Percentiles rank a stretch among this genome's conserved stretches.
These are phyloP conservation scores for Lactarius indigo DNA, from an alignment of 768 basidiomycete genomes.

Conservation along the genomic window DNA sequence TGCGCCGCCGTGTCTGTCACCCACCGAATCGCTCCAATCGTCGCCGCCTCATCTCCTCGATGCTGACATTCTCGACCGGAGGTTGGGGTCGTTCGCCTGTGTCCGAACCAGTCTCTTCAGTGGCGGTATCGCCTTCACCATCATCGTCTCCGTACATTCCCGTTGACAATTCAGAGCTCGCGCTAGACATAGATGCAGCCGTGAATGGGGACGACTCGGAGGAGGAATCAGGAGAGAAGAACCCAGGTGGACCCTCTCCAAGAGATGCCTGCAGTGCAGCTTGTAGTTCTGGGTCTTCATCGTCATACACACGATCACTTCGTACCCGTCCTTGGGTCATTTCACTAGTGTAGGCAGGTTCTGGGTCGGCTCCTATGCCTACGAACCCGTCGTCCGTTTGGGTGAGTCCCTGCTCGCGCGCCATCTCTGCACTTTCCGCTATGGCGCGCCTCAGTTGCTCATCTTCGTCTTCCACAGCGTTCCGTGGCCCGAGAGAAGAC, in stretches of 20 bases:
- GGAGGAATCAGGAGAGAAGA: constrained; percentile 34
- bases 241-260: constrained; percentile 56
- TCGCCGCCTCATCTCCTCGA: constrained; percentile 36
- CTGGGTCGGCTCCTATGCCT: constrained; percentile 14
- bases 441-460: constrained; percentile 55
- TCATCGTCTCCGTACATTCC: neutral
- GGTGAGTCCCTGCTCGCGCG: constrained; percentile 31
- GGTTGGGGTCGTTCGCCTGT: neutral
- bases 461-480: constrained; percentile 49
- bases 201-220: constrained; percentile 11
- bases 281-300: constrained; percentile 84
- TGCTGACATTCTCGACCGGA: constrained; percentile 1
- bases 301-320: constrained; percentile 61
- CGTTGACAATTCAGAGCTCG: neutral
- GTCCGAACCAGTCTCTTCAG: constrained; percentile 20
- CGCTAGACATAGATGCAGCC: neutral
- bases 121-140: constrained; percentile 7
- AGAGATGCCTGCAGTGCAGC: constrained; percentile 84
- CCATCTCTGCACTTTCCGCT: constrained; percentile 54
- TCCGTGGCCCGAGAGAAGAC: constrained; percentile 18
- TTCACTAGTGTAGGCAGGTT: neutral
- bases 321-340: constrained; percentile 6
- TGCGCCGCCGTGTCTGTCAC: neutral
- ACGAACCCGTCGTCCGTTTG: constrained; percentile 25
- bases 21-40: constrained; percentile 33